Evolutionary conservation across 2,329 filamentous ascomycete species (phyloP).

Genomic region (Trichoderma asperellum): DNA sequence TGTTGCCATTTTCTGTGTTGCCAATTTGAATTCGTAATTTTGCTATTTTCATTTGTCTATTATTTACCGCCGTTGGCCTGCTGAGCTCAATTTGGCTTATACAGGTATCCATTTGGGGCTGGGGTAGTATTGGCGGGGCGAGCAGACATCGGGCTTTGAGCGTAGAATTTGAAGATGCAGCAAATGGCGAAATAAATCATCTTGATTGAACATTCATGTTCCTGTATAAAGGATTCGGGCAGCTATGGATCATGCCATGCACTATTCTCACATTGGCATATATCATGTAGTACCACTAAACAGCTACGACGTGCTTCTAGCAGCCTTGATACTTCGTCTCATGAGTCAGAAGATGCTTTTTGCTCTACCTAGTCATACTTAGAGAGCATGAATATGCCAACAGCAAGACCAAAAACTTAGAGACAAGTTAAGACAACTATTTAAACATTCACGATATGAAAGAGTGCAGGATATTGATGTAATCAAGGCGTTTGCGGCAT

Average conservation of each 20-base stretch:
- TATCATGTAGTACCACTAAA: background rate
- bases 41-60: background rate
- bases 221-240: background rate
- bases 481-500: background rate
- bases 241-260: background rate
- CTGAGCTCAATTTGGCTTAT: background rate
- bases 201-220: background rate
- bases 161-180: background rate
- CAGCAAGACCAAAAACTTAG: too few species aligned
- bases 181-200: background rate
- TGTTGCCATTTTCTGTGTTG: background rate
- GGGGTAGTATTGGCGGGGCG: background rate
- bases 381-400: too few species aligned
- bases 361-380: background rate
- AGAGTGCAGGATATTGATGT: background rate
- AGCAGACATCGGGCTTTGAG: background rate
- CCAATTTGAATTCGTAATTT: constrained; percentile 3
- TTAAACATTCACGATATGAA: background rate
- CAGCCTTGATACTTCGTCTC: background rate
- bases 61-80: background rate
- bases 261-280: background rate
- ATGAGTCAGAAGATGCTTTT: background rate
- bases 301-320: background rate
- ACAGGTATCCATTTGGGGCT: background rate
- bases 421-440: too few species aligned